Evolutionary conservation across 305 asterid species (phyloP).

Genomic region (Rubia tinctorum): DNA sequence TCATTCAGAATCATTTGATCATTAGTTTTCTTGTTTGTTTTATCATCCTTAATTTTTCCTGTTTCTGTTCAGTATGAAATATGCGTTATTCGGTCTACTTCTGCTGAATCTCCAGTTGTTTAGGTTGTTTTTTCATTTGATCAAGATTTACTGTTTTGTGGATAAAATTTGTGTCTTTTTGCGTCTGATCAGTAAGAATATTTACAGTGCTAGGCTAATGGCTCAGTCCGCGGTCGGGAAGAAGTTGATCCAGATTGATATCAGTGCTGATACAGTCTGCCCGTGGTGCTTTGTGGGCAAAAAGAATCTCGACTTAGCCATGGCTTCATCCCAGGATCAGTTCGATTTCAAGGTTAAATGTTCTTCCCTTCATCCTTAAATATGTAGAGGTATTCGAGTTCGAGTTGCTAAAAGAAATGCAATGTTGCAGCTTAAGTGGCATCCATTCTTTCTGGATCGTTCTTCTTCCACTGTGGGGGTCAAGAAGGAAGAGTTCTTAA

Average conservation of each 20-base stretch:
- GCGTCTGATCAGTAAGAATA: neutral
- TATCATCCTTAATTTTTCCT: neutral
- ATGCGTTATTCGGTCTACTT: neutral
- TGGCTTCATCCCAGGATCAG: constrained; percentile 49
- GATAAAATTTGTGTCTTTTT: neutral
- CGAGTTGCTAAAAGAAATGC: neutral
- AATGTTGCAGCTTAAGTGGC: constrained; percentile 67
- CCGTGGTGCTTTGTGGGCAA: constrained; percentile 98
- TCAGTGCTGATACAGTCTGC: constrained; percentile 74
- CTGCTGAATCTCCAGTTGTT: neutral
- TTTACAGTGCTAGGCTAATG: constrained; percentile 36
- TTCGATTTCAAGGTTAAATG: constrained; percentile 58
- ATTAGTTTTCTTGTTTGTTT: neutral
- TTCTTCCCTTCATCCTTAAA: neutral
- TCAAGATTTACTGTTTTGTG: neutral
- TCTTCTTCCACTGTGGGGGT: constrained; percentile 73
- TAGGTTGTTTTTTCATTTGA: neutral
- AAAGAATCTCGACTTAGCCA: constrained; percentile 79
- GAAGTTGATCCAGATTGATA: constrained; percentile 63
- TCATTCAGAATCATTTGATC: neutral
- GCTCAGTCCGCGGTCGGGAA: constrained; percentile 51
- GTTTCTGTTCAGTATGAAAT: neutral
- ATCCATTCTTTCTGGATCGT: constrained; percentile 72
- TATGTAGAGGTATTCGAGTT: neutral
- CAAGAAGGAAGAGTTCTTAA: constrained; percentile 58